These are phyloP conservation scores for Saccharomycopsis fibuligera DNA, from an alignment of 805 yeast species.

Conservation along the genomic window DNA sequence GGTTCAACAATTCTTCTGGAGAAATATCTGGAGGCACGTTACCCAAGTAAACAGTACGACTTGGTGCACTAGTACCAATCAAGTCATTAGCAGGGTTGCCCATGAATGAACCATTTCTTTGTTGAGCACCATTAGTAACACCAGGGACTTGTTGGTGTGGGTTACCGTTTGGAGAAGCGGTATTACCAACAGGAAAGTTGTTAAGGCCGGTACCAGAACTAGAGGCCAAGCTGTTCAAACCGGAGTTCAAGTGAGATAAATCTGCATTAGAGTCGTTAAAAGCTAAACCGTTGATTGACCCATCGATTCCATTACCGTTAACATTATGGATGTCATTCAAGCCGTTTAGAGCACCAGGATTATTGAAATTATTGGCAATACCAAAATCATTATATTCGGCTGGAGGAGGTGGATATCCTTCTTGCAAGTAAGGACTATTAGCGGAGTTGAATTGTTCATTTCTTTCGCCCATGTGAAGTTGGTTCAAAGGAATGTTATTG, in stretches of 20 bases:
- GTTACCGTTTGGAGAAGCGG: conserved; percentile 13
- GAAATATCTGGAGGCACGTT: conserved; percentile 79
- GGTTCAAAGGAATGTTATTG: neutral
- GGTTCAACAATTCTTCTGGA: conserved; percentile 77
- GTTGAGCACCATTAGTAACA: conserved; percentile 1
- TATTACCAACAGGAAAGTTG: conserved; percentile 1
- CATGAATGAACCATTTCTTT: conserved; percentile 7
- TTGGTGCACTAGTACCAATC: conserved; percentile 42
- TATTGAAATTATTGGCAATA: conserved; percentile 5
- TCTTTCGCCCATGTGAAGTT: neutral
- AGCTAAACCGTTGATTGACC: conserved; percentile 1
- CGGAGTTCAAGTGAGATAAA: conserved; percentile 6
- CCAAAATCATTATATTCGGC: conserved; percentile 9
- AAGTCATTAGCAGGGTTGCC: conserved; percentile 16
- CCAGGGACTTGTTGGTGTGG: neutral
- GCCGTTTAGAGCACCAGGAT: conserved; percentile 11
- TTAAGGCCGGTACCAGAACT: conserved; percentile 2
- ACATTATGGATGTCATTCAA: conserved; percentile 6
- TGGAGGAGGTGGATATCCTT: conserved; percentile 1
- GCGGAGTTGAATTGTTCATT: conserved; percentile 9
- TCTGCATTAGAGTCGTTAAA: conserved; percentile 11
- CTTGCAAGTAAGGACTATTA: conserved; percentile 9
- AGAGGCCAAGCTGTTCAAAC: conserved; percentile 4
- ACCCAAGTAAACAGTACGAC: conserved; percentile 86
- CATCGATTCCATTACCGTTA: conserved; percentile 6